Evolutionary conservation across 768 basidiomycete species (phyloP), one percentile per base, ranked within the genome.

Genomic region (Mycena capillaripes): DNA sequence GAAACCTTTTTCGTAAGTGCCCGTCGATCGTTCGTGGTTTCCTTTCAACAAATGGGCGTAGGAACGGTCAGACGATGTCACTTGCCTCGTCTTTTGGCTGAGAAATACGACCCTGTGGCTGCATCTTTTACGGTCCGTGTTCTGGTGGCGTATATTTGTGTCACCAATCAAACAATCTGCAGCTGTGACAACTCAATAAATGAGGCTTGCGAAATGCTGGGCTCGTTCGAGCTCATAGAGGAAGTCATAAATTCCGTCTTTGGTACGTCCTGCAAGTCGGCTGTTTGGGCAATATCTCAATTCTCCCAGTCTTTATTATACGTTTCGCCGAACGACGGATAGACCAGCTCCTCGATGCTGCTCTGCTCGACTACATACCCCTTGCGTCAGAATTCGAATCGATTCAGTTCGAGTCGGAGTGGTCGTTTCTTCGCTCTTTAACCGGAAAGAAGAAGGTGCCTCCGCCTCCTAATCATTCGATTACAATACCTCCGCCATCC

Each of bases 181-280:
- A 74, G 72, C 40, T 96, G 94, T 78, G 95, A 96, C 80, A 89
- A 89, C 65, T 89, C 92, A 21, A 91, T 96, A 75, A 91, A 89
- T 69, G 90, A 91, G 69, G 89, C 92, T 3, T 97, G 95, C 77
- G 94, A 97, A 76, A 88, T 94, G 81, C 84, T 97, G 52, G 95
- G 93, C 21, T 91, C 95, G 4, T 93, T 97, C 69, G 90, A 91
- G 59, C 89, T 97, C 76, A 89, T 98, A 65, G 95, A 96, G 81
- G 97, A 98, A 82, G 91, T 97, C 27, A 89, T 98, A 66, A 97
- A 97, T 81, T 97, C 97, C 40, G 93, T 98, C 53, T 98, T 97
- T 79, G 96, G 97, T 97, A 78, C 73, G 84, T 74, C 5, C 23
- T 66, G 57, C 50, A 12, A 61, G 9, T 12, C 34, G 19, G 60